Evolutionary conservation across 768 basidiomycete species (phyloP), one percentile per base, ranked within the genome.

Genomic region (Tephrocybe sp.): DNA sequence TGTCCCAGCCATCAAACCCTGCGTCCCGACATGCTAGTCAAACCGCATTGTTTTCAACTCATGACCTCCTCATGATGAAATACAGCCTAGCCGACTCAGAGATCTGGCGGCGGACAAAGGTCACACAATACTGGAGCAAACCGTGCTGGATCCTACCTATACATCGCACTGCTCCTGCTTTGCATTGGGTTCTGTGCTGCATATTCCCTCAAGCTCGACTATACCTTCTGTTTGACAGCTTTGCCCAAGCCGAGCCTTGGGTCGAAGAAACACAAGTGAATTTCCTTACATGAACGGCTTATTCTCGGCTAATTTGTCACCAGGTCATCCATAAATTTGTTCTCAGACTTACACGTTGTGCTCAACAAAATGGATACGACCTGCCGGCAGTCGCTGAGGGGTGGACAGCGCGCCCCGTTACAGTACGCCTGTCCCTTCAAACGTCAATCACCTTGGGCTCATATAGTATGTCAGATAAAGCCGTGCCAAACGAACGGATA

Each of bases 131-230:
- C 45, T 73, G 69, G 69, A 25, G 16, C 1, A 66, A 63, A 37
- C 39, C 56, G 6, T 3, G 60, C 0, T 75, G 73, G 72, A 66
- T 73, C 8, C 39, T 75, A 6, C 73, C 71, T 0, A 68, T 74
- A 9, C 69, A 74, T 34, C 48, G 61, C 3, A 50, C 39, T 0
- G 3, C 3, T 11, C 45, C 52, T 3, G 45, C 55, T 2, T n/a
- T n/a, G n/a, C 70, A 74, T 52, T 74, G 67, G 67, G 66, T 71
- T 0, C 52, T 70, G 42, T 66, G 64, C 50, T 56, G 55, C 6
- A 54, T 63, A 0, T 45, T 50, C 30, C 44, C 60, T 1, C 18
- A 5, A 1, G 8, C 27, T 8, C 49, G 55, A 1, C 38, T 58
- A 24, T 25, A 71, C 0, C 51, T 52, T 16, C 41, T 72, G 2